Percentiles rank a stretch among this genome's conserved stretches.
Conservation (phyloP, 371 early-diverging fungal genomes). For the Apophysomyces ossiformis region DNA sequence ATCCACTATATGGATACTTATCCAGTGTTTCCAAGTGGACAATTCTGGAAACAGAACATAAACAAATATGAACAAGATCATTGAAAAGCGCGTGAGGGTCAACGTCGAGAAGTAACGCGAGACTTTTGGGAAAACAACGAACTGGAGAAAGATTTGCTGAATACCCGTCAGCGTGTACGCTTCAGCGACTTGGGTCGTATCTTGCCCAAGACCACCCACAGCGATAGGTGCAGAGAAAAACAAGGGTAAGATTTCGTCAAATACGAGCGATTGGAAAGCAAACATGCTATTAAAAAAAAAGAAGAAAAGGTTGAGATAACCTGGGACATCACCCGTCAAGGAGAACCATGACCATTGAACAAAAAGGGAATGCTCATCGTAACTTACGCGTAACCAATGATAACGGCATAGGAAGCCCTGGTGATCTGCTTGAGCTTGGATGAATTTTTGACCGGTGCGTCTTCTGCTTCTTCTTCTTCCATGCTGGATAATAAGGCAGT, state of each 20-base stretch:
- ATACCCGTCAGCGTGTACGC: conserved; percentile 52
- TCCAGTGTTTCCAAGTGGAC: conserved; percentile 28
- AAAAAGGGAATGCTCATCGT: not conserved
- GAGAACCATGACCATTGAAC: not conserved
- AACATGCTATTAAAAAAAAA: conserved; percentile 37
- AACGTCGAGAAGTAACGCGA: conserved; percentile 45
- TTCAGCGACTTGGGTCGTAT: conserved; percentile 47
- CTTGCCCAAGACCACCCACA: conserved; percentile 56
- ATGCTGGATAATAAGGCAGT: conserved; percentile 8
- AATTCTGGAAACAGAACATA: conserved; percentile 55
- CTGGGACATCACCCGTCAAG: not conserved
- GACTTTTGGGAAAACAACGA: conserved; percentile 57
- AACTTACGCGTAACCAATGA: conserved; percentile 49
- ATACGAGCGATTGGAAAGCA: conserved; percentile 72
- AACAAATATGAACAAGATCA: conserved; percentile 41
- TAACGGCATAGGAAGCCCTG: conserved; percentile 34
- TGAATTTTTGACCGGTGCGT: not conserved
- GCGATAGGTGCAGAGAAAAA: conserved; percentile 60
- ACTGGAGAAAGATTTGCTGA: conserved; percentile 55
- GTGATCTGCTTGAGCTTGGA: conserved; percentile 21
- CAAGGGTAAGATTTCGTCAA: conserved; percentile 76
- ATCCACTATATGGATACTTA: conserved; percentile 22
- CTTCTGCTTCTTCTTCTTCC: not conserved
- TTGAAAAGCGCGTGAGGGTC: conserved; percentile 38
- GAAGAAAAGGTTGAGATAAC: not conserved